These are phyloP conservation scores for Xerocomellus dryophilus DNA, from an alignment of 768 basidiomycete genomes.

Conservation along the genomic window DNA sequence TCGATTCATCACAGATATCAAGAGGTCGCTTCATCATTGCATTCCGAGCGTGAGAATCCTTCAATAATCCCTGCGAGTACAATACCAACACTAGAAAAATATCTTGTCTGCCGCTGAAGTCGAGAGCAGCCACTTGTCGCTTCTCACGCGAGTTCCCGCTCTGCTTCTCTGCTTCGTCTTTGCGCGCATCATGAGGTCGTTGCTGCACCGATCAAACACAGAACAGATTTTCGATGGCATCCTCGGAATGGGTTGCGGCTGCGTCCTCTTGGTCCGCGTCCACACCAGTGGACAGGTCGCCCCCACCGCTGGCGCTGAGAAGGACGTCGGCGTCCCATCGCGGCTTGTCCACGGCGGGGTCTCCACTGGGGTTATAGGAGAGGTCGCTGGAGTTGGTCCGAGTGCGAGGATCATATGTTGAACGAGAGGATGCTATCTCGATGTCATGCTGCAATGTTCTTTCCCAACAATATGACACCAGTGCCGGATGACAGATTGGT, in stretches of 20 bases:
- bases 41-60: slow-evolving; percentile 1
- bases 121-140: too few relatives aligned
- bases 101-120: too few relatives aligned
- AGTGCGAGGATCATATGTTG: too few relatives aligned
- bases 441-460: too few relatives aligned
- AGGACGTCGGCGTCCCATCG: neutral
- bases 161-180: slow-evolving; percentile 26
- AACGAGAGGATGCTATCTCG: too few relatives aligned
- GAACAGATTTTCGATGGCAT: too few relatives aligned
- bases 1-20: neutral
- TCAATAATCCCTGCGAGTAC: neutral
- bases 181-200: neutral
- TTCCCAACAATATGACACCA: too few relatives aligned
- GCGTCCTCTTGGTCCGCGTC: neutral
- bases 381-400: neutral
- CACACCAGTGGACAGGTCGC: neutral
- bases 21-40: neutral
- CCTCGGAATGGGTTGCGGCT: neutral
- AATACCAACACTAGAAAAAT: neutral
- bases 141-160: slow-evolving; percentile 21
- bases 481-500: too few relatives aligned
- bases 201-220: neutral
- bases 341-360: neutral
- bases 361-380: neutral
- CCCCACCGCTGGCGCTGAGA: neutral